A percentile compares a stretch with the other conserved stretches of the same genome.
Evolutionary conservation across 345 rosid genomes (phyloP).

Genomic region (Moricandia moricandioides): DNA sequence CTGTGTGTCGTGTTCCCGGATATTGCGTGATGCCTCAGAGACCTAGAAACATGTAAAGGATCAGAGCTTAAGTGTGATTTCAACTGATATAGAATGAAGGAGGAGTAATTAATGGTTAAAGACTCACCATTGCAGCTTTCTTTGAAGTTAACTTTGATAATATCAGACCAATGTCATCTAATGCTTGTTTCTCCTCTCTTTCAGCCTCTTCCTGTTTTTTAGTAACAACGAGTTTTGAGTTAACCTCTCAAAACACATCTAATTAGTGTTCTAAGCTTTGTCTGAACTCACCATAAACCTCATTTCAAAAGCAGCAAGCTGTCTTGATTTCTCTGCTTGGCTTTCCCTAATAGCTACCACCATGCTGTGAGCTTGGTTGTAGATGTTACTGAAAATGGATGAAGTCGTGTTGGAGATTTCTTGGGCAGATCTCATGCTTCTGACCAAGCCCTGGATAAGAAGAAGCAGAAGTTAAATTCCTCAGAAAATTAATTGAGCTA

Average conservation of each 20-base stretch:
- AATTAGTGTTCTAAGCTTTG: constrained; percentile 1
- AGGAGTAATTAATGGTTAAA: background rate
- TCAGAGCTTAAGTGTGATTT: background rate
- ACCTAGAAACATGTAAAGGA: constrained; percentile 45
- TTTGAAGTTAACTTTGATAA: constrained; percentile 59
- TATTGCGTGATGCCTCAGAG: constrained; percentile 53
- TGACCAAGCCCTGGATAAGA: constrained; percentile 49
- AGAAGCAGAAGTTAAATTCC: background rate
- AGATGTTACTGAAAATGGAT: constrained; percentile 54
- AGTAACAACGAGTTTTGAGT: background rate
- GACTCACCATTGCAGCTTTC: constrained; percentile 63
- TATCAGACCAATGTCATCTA: constrained; percentile 60
- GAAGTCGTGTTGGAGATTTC: constrained; percentile 58
- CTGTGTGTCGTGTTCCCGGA: constrained; percentile 40
- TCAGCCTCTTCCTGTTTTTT: constrained; percentile 72
- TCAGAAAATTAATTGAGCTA: background rate
- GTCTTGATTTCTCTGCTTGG: constrained; percentile 48
- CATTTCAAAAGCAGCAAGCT: constrained; percentile 57
- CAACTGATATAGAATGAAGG: background rate
- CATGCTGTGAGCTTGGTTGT: constrained; percentile 53
- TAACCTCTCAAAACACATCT: constrained; percentile 4
- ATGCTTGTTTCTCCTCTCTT: constrained; percentile 70
- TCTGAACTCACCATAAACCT: constrained; percentile 52
- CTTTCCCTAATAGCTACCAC: constrained; percentile 47
- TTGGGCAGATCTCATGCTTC: constrained; percentile 58